A percentile compares a stretch with the other conserved stretches of the same genome.
phyloP scores from a whole-genome alignment of 192 early-diverging fungal genomes.

The Entomortierella beljakovae region DNA sequence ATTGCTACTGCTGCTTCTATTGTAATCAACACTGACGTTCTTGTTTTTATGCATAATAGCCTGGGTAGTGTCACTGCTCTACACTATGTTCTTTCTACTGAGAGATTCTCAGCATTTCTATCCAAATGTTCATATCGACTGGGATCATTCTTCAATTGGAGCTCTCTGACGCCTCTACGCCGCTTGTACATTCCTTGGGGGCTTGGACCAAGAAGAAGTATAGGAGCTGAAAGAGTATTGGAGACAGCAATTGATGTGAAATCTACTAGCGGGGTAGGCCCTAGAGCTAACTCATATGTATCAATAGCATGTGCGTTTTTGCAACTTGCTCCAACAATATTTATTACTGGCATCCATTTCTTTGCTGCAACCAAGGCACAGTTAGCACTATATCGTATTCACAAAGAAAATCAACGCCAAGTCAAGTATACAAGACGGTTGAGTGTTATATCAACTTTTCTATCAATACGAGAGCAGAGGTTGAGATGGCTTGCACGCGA shows the following conservation, averaged over 20 bases:
- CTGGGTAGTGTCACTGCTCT: conserved; percentile 9
- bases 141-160: not conserved
- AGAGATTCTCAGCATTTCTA: not conserved
- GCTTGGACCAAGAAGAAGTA: not conserved
- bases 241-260: not conserved
- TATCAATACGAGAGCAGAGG: conserved; percentile 19
- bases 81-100: conserved; percentile 11
- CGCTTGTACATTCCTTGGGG: conserved; percentile 3
- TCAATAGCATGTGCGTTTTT: conserved; percentile 7
- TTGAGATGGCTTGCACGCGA: conserved; percentile 18
- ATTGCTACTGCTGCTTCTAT: not conserved
- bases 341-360: conserved; percentile 23
- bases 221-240: not conserved
- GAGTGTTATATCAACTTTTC: not conserved
- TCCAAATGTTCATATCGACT: not conserved
- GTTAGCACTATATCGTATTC: conserved; percentile 8
- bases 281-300: not conserved
- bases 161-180: not conserved
- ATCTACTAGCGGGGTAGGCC: not conserved
- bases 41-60: not conserved
- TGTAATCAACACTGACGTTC: not conserved
- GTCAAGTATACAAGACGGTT: conserved; percentile 1
- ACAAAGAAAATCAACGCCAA: not conserved
- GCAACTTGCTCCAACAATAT: conserved; percentile 18
- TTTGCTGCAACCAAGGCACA: conserved; percentile 4